Conservation (phyloP, 73 alveolate species). For the Uronychia setigera region DNA sequence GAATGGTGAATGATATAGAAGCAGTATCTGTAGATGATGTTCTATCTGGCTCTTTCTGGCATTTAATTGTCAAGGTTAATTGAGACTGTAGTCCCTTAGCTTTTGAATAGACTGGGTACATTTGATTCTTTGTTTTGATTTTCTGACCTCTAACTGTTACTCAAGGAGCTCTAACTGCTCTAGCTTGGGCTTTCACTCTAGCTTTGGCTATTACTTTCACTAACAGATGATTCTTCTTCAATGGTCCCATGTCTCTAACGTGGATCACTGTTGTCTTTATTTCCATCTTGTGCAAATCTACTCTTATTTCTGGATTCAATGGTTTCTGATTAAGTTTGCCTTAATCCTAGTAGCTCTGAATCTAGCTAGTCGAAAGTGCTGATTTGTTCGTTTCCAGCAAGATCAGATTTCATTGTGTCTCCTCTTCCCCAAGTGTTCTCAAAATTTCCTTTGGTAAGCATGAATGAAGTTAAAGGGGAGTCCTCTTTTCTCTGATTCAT, state of each 20-base stretch:
- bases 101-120: too few species aligned
- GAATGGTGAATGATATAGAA: neutral
- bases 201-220: neutral
- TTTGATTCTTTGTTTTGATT: neutral
- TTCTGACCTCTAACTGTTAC: neutral
- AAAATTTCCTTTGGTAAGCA: neutral
- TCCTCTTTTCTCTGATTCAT: neutral
- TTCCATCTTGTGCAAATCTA: neutral
- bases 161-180: neutral
- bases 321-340: too few species aligned
- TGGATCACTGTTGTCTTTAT: neutral
- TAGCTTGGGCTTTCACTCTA: neutral
- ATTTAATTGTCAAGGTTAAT: too few species aligned
- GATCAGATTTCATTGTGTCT: neutral
- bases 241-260: neutral
- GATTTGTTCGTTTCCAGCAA: neutral
- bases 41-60: conserved; percentile 14
- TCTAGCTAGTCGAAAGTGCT: too few species aligned
- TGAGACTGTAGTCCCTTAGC: too few species aligned
- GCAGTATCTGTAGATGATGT: conserved; percentile 1
- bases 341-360: too few species aligned
- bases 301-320: too few species aligned
- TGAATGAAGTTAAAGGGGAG: neutral
- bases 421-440: neutral
- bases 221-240: neutral